Percentiles rank a stretch among this genome's conserved stretches.
phyloP scores from a whole-genome alignment of 805 yeast genomes.

The Metschnikowia gruessii region DNA sequence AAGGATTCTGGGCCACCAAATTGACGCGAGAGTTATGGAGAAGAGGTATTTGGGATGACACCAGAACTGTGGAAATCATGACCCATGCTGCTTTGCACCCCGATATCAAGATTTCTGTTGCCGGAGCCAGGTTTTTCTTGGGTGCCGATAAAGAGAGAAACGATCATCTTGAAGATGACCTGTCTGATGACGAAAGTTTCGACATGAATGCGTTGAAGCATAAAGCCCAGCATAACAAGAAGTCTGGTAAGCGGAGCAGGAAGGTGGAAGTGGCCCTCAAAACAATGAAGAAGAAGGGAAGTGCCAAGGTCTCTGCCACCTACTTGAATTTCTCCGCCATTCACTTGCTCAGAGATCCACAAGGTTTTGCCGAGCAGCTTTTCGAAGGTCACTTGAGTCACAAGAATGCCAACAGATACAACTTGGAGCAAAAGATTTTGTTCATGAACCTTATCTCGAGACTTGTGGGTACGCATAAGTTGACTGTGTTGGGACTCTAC shows the following conservation, averaged over 20 bases:
- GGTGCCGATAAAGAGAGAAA: constrained; percentile 96
- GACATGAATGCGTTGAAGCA: constrained; percentile 76
- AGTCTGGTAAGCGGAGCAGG: constrained; percentile 73
- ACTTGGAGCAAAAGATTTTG: constrained; percentile 83
- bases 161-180: constrained; percentile 70
- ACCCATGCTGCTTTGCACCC: constrained; percentile 90
- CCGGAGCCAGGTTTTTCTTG: constrained; percentile 87
- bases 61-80: constrained; percentile 96
- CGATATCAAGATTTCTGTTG: constrained; percentile 79
- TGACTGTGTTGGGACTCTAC: constrained; percentile 85
- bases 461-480: constrained; percentile 89
- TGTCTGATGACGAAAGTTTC: constrained; percentile 66
- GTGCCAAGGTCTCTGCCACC: constrained; percentile 53
- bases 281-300: constrained; percentile 54
- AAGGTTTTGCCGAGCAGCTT: constrained; percentile 89
- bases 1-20: constrained; percentile 95
- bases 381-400: constrained; percentile 70
- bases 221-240: constrained; percentile 79
- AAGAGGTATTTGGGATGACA: constrained; percentile 97
- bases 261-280: constrained; percentile 75
- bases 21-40: constrained; percentile 95
- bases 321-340: constrained; percentile 92
- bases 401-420: constrained; percentile 65
- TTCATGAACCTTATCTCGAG: constrained; percentile 86
- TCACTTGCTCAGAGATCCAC: constrained; percentile 93